These are phyloP conservation scores for Hyphopichia burtonii DNA, from an alignment of 1,139 yeast species.

Conservation along the genomic window DNA sequence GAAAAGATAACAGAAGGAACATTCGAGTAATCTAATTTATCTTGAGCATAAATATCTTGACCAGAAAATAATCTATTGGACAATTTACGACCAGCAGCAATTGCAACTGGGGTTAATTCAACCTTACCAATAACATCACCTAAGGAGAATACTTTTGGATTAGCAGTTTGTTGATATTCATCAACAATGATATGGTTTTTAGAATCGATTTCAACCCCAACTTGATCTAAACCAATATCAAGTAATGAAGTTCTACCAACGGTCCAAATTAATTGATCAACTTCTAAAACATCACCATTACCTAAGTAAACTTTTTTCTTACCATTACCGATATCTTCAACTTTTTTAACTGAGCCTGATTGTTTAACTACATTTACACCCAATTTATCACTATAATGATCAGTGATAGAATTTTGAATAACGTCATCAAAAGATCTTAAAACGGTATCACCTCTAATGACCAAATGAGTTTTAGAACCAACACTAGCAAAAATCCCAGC, in stretches of 20 bases:
- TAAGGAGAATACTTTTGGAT: conserved; percentile 72
- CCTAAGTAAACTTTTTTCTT: conserved; percentile 59
- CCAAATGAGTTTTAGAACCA: conserved; percentile 83
- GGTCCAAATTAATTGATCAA: conserved; percentile 88
- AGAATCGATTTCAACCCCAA: conserved; percentile 64
- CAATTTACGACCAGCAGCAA: conserved; percentile 95
- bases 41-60: conserved; percentile 59
- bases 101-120: conserved; percentile 97
- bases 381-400: conserved; percentile 66
- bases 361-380: conserved; percentile 80
- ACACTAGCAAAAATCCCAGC: conserved; percentile 91
- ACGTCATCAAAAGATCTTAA: conserved; percentile 83
- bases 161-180: conserved; percentile 81
- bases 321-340: conserved; percentile 62
- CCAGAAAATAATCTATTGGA: conserved; percentile 87
- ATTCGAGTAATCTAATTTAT: conserved; percentile 78
- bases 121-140: conserved; percentile 94
- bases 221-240: conserved; percentile 72
- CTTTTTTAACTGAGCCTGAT: conserved; percentile 53
- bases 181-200: conserved; percentile 68
- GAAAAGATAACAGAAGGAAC: conserved; percentile 92
- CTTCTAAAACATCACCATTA: conserved; percentile 58
- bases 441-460: conserved; percentile 88
- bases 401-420: conserved; percentile 77
- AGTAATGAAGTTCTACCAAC: conserved; percentile 82